Evolutionary conservation across 129 eudicot genomes (phyloP).

Genomic region (Flaveria brownii): DNA sequence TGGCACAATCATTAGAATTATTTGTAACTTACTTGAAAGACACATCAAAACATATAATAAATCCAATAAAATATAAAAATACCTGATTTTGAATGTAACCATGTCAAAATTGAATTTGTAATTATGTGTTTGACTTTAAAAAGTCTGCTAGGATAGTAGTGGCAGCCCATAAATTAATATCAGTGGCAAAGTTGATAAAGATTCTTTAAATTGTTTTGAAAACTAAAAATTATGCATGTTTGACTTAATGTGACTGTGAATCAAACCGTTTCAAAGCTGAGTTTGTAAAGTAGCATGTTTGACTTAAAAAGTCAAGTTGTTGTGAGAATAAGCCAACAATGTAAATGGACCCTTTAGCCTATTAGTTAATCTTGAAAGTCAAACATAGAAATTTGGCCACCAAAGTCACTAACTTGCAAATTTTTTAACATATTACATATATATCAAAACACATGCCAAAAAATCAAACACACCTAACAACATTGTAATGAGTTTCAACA

Average conservation of each 20-base stretch:
- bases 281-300: constrained; percentile 9
- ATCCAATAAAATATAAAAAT: neutral
- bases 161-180: constrained; percentile 1
- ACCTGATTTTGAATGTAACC: neutral
- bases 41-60: neutral
- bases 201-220: neutral
- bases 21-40: neutral
- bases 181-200: neutral
- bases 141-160: constrained; percentile 18
- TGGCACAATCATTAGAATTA: neutral
- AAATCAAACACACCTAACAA: neutral
- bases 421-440: too few relatives aligned
- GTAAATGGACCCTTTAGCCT: neutral
- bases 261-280: neutral
- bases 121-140: neutral
- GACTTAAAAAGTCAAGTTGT: neutral
- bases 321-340: neutral
- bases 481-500: neutral
- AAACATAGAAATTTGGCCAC: neutral
- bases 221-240: neutral
- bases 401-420: too few relatives aligned
- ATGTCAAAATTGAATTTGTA: neutral
- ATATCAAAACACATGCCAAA: too few relatives aligned
- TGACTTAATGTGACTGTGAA: neutral
- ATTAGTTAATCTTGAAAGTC: neutral